Conservation (phyloP, 768 basidiomycete genomes). For the Serendipita sp. region DNA sequence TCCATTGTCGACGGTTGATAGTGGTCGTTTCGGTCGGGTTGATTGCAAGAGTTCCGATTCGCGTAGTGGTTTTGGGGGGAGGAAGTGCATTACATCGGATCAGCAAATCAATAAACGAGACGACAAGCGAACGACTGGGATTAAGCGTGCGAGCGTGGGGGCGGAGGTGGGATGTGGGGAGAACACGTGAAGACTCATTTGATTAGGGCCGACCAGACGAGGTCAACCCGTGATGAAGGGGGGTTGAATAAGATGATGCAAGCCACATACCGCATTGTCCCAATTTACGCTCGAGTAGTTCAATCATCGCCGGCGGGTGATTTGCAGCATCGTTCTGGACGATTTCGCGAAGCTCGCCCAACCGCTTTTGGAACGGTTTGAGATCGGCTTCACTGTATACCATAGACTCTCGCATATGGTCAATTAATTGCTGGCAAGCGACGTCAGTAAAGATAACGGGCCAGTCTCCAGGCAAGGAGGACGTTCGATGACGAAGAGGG, state of each 20-base stretch:
- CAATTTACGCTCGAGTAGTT: constrained; percentile 76
- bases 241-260: neutral
- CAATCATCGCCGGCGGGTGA: constrained; percentile 75
- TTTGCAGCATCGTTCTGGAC: constrained; percentile 71
- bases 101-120: constrained; percentile 4
- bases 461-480: neutral
- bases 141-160: neutral
- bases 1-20: too few relatives aligned
- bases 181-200: neutral
- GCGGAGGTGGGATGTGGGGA: neutral
- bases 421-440: constrained; percentile 64
- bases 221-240: neutral
- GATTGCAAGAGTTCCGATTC: neutral
- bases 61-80: neutral
- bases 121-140: neutral
- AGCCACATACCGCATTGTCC: constrained; percentile 68
- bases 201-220: neutral
- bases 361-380: constrained; percentile 66
- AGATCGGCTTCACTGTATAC: constrained; percentile 89
- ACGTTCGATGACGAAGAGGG: neutral
- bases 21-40: too few relatives aligned
- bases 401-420: constrained; percentile 90
- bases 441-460: constrained; percentile 4
- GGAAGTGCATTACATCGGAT: constrained; percentile 6
- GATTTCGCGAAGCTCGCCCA: constrained; percentile 70